Evolutionary conservation across 495 filamentous ascomycete genomes (phyloP), one percentile per base, ranked within the genome.

Genomic region (Entonaema liquescens): DNA sequence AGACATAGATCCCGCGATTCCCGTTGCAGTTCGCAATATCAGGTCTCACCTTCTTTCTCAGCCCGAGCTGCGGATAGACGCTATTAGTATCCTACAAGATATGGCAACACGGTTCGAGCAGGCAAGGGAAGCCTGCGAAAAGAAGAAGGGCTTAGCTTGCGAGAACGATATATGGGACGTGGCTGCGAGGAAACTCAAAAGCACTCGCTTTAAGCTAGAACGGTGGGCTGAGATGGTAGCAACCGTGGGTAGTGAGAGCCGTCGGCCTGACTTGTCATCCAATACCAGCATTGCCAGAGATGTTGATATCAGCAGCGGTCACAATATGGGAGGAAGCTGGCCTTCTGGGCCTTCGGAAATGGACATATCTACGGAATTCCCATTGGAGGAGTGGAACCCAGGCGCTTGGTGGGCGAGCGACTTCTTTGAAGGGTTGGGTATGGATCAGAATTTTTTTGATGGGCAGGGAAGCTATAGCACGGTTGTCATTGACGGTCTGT

Each of bases 121-220:
- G 25, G 76, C 76, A 9, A 53, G 59, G 0, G 64, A 55, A 26
- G 58, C 29, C 0, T 50, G 65, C 35, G 36, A 74, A 19, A 59
- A 36, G 21, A 59, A 63, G 15, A 44, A 21, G 7, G 66, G 33
- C 12, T 33, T 28, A 1, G 29, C 31, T 11, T 70, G 66, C 62
- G 70, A 74, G 28, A 75, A 72, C 21, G 75, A 75, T 40, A 73
- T 78, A 5, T 79, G 77, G 77, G 71, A 72, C 5, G 60, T 79
- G 31, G 73, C 72, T 11, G 72, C 70, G 5, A 68, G 59, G 25
- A 78, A 78, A 42, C 65, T 79, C 19, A 70, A 49, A n/a, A 74
- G 74, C n/a, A 73, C 76, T 0, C 59, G 75, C 25, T 31, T 59
- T 7, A 79, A 77, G 61, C 62, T 79, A 2, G 76, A 78, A 56